A percentile compares a stretch with the other conserved stretches of the same genome.
These are phyloP conservation scores for Pisolithus microcarpus DNA, from an alignment of 768 basidiomycete species.

Conservation along the genomic window DNA sequence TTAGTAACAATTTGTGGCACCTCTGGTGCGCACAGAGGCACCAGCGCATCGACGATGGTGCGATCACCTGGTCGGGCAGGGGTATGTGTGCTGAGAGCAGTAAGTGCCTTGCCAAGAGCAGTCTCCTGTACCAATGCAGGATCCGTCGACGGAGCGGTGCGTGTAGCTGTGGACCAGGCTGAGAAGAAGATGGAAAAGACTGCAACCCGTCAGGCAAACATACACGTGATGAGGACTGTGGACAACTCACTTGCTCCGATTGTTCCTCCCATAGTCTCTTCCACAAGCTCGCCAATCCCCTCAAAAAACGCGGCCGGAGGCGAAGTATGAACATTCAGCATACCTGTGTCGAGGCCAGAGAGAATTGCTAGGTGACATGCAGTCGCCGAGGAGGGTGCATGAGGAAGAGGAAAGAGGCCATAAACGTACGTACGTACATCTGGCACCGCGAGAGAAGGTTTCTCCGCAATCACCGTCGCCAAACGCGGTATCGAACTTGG, in stretches of 20 bases:
- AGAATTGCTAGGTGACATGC: constrained; percentile 24
- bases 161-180: constrained; percentile 24
- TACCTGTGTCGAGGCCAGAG: constrained; percentile 22
- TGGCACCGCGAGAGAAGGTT: constrained; percentile 47
- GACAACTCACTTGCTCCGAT: constrained; percentile 40
- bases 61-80: constrained; percentile 48
- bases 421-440: constrained; percentile 15
- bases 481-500: constrained; percentile 50
- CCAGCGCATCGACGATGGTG: constrained; percentile 50
- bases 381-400: no score
- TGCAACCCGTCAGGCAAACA: constrained; percentile 6
- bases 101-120: constrained; percentile 22
- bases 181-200: constrained; percentile 42
- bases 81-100: constrained; percentile 34
- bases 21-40: constrained; percentile 34
- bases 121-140: neutral
- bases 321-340: constrained; percentile 13
- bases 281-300: constrained; percentile 35
- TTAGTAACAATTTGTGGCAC: neutral
- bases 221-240: neutral
- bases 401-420: neutral
- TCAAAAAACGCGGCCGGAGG: constrained; percentile 19
- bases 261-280: constrained; percentile 49
- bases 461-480: constrained; percentile 62
- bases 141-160: neutral